Percentiles rank a stretch among this genome's conserved stretches.
phyloP scores from a whole-genome alignment of 2,329 filamentous ascomycete species.

The Aspergillus quadricinctus region DNA sequence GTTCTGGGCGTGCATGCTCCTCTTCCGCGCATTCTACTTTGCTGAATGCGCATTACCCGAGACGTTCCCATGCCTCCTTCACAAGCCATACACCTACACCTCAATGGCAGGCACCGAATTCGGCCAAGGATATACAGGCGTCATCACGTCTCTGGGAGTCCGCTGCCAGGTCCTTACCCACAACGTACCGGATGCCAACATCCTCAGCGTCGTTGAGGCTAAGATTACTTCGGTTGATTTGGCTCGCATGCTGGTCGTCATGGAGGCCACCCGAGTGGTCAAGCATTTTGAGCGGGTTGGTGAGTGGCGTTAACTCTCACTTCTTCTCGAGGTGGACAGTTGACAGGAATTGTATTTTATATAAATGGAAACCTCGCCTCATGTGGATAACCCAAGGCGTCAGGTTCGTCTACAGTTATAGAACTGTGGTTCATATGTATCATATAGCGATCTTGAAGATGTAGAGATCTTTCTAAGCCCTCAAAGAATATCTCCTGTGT shows the following conservation, averaged over 20 bases:
- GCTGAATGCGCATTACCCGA: slow-evolving; percentile 49
- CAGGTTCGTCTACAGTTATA: neutral
- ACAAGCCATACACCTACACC: slow-evolving; percentile 20
- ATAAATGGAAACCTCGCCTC: neutral
- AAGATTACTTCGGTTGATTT: slow-evolving; percentile 32
- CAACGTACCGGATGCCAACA: slow-evolving; percentile 22
- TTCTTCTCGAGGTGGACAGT: neutral
- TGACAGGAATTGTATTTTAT: neutral
- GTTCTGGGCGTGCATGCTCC: slow-evolving; percentile 51
- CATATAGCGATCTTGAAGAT: neutral
- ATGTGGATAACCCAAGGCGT: neutral
- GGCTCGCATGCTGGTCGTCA: slow-evolving; percentile 25
- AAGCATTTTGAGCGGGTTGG: slow-evolving; percentile 31
- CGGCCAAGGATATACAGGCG: slow-evolving; percentile 21
- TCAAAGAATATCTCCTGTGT: neutral
- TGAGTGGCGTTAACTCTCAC: slow-evolving; percentile 21
- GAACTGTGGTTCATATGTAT: neutral
- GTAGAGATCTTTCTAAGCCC: neutral
- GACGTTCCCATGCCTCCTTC: slow-evolving; percentile 39
- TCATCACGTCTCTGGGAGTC: slow-evolving; percentile 30
- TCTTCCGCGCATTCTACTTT: slow-evolving; percentile 57
- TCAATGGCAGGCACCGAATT: slow-evolving; percentile 17
- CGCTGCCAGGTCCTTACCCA: slow-evolving; percentile 25
- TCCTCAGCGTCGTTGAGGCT: slow-evolving; percentile 33
- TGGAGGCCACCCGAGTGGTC: slow-evolving; percentile 31